A percentile compares a stretch with the other conserved stretches of the same genome.
phyloP scores from a whole-genome alignment of 2,329 filamentous ascomycete genomes.

The Phaeosphaeriaceae sp. region DNA sequence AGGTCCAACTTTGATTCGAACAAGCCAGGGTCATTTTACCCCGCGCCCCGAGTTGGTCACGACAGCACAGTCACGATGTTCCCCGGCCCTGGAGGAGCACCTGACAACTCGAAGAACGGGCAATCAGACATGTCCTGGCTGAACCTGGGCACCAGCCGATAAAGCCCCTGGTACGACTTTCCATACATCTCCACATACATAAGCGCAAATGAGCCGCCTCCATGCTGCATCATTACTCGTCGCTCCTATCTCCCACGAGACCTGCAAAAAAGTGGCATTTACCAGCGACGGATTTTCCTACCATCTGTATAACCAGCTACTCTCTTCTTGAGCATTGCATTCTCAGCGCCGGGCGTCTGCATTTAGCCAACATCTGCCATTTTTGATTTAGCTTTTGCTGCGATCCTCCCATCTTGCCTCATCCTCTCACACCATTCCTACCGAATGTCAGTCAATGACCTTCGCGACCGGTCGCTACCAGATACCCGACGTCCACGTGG shows the following conservation, averaged over 20 bases:
- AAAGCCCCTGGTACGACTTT: slow-evolving; percentile 15
- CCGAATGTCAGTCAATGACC: slow-evolving; percentile 21
- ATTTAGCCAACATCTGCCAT: slow-evolving; percentile 12
- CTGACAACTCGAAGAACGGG: slow-evolving; percentile 27
- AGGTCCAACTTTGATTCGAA: slow-evolving; percentile 26
- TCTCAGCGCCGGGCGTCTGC: slow-evolving; percentile 38
- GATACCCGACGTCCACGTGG: slow-evolving; percentile 41
- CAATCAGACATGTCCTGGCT: slow-evolving; percentile 80
- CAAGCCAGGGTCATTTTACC: slow-evolving; percentile 61
- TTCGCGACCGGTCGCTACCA: slow-evolving; percentile 43
- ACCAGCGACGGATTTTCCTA: slow-evolving; percentile 27
- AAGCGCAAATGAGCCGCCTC: not conserved
- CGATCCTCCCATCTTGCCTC: slow-evolving; percentile 11
- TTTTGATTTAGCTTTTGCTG: slow-evolving; percentile 15
- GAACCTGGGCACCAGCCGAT: slow-evolving; percentile 66
- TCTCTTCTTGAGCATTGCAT: slow-evolving; percentile 35
- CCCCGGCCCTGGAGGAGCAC: slow-evolving; percentile 25
- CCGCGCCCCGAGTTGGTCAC: slow-evolving; percentile 60
- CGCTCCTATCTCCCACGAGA: slow-evolving; percentile 1
- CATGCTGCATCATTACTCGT: not conserved
- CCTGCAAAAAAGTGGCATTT: slow-evolving; percentile 26
- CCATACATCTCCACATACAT: slow-evolving; percentile 5
- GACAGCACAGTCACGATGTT: slow-evolving; percentile 60
- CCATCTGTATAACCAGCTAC: slow-evolving; percentile 25
- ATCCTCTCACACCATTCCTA: too few species aligned